phyloP scores from a whole-genome alignment of 192 early-diverging fungal genomes.

The Lunasporangiospora selenospora region DNA sequence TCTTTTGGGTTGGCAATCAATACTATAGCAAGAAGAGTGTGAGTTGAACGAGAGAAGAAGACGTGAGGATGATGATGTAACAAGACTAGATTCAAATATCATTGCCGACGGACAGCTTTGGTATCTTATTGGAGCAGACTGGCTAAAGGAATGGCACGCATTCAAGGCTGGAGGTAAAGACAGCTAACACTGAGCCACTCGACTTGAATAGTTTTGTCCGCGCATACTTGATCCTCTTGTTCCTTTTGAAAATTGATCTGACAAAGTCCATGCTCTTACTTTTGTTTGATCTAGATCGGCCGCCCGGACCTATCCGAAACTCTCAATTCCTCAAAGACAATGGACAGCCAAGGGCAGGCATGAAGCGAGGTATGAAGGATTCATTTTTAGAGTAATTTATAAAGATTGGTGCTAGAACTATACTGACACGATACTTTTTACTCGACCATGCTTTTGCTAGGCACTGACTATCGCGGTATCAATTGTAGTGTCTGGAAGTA shows the following conservation, averaged over 20 bases:
- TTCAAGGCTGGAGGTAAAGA: slow-evolving; percentile 50
- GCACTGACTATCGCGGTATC: slow-evolving; percentile 48
- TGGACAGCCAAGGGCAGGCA: slow-evolving; percentile 46
- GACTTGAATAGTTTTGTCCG: neutral
- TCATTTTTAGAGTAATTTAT: neutral
- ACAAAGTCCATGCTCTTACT: neutral
- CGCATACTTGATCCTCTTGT: neutral
- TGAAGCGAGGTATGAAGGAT: slow-evolving; percentile 44
- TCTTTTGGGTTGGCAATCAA: too few relatives aligned
- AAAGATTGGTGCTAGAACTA: neutral
- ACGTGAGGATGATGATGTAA: slow-evolving; percentile 42
- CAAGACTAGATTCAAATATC: slow-evolving; percentile 32
- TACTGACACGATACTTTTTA: too few relatives aligned
- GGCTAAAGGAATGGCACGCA: slow-evolving; percentile 49
- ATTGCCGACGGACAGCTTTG: slow-evolving; percentile 45
- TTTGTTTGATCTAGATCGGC: slow-evolving; percentile 13
- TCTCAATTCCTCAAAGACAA: slow-evolving; percentile 47
- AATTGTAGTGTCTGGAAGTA: slow-evolving; percentile 46
- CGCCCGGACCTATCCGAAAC: slow-evolving; percentile 47
- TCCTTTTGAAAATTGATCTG: neutral
- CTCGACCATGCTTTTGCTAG: slow-evolving; percentile 5
- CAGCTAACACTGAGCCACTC: neutral
- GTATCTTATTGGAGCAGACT: slow-evolving; percentile 50
- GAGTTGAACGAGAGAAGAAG: slow-evolving; percentile 34
- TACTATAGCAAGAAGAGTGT: slow-evolving; percentile 42